phyloP scores from a whole-genome alignment of 73 alveolate genomes.

The Uronychia setigera region DNA sequence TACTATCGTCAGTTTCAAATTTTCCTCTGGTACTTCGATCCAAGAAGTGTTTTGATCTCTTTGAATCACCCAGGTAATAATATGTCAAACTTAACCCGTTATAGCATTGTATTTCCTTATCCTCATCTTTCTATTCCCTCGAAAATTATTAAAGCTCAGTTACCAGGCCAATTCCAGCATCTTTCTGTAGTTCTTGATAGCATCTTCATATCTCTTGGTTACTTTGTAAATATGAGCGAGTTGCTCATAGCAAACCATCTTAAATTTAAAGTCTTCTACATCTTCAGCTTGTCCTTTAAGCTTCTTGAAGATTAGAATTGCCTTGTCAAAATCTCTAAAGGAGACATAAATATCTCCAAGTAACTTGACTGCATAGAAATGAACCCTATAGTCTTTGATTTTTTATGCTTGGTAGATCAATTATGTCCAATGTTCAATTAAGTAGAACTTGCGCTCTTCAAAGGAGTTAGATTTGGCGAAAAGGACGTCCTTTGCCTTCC shows the following conservation, averaged over 20 bases:
- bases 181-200: background rate
- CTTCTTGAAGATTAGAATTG: background rate
- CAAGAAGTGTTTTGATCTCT: background rate
- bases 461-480: background rate
- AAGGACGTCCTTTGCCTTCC: background rate
- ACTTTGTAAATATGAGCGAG: background rate
- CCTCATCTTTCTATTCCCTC: background rate
- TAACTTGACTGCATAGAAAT: background rate
- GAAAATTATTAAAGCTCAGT: background rate
- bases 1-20: background rate
- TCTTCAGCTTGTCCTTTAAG: background rate
- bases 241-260: background rate
- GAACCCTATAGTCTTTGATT: background rate
- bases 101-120: background rate
- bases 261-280: background rate
- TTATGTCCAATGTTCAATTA: background rate
- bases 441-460: background rate
- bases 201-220: background rate
- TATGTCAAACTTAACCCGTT: background rate
- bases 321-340: background rate
- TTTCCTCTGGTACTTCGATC: background rate
- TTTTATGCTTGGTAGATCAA: background rate
- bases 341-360: background rate
- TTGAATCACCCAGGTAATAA: background rate
- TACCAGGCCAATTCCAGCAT: background rate